Evolutionary conservation across 2,329 filamentous ascomycete species (phyloP), one percentile per base, ranked within the genome.

Genomic region (Rhinocladiella mackenziei): DNA sequence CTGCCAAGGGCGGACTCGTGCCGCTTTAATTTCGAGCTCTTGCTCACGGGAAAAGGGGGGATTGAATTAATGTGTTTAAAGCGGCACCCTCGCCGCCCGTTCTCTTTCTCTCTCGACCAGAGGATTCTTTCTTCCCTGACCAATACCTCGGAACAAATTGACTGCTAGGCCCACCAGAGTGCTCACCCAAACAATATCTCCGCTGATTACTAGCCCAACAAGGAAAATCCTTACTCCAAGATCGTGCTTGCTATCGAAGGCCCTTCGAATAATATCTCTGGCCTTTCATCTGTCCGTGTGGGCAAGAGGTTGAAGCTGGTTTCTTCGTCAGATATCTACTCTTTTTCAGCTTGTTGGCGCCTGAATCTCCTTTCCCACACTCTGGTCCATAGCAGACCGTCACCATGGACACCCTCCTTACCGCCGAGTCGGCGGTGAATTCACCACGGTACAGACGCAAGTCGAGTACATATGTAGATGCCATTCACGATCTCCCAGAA

Each of bases 381-480:
- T 10, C 34, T 28, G 17, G 14, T 7, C 34, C 25, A 7, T 20
- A 14, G 6, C 32, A 25, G 18, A 22, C 47, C 48, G n/a, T 25
- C 39, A 44, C 36, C 43, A 74, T 74, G 71, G 71, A 73, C 56
- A 73, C 71, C 10, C 58, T 74, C 50, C 62, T 74, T 50, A 96
- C 89, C 34, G 88, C 89, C 60, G 88, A 96, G 63, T 85, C 95
- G 58, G 88, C 89, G 65, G 88, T 86, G 55, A 95, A 86, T 65
- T 89, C 89, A 48, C 87, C 88, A 46, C 83, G 86, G 56, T 94
- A 94, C 64, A 83, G 89, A 54, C 84, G 92, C 59, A 86, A 88
- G 68, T 96, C 91, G 58, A 96, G 89, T 56, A 96, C 89, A 26
- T 95, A 94, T 65, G 89, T 96, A 59, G 92, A 97, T 74, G 91